phyloP scores from a whole-genome alignment of 345 rosid genomes.

The Microthlaspi erraticum region DNA sequence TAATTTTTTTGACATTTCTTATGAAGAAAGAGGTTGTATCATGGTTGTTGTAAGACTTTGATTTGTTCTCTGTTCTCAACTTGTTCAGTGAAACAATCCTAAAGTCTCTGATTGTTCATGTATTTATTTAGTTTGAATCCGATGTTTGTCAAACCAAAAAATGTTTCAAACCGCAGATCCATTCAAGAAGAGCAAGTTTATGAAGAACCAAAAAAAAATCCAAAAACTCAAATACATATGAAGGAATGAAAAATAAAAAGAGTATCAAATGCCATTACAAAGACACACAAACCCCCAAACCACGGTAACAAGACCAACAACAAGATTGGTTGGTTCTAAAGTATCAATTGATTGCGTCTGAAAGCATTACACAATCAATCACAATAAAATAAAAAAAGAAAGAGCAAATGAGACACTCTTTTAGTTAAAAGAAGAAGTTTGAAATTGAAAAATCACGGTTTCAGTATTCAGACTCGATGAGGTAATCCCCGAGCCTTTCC shows the following conservation, averaged over 20 bases:
- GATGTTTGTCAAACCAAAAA: not conserved
- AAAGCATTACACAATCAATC: conserved; percentile 36
- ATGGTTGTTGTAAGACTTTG: too few species aligned
- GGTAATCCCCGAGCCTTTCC: conserved; percentile 69
- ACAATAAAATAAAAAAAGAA: conserved; percentile 15
- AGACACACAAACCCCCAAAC: conserved; percentile 30
- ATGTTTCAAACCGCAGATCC: not conserved
- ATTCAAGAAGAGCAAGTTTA: not conserved
- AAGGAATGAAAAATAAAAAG: not conserved
- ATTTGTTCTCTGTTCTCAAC: too few species aligned
- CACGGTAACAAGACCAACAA: conserved; percentile 21
- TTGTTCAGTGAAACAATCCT: too few species aligned
- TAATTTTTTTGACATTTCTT: too few species aligned
- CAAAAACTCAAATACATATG: conserved; percentile 32
- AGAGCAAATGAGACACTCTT: conserved; percentile 1
- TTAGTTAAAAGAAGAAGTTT: not conserved
- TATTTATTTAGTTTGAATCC: too few species aligned
- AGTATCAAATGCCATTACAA: conserved; percentile 36
- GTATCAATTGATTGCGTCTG: conserved; percentile 34
- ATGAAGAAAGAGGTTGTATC: too few species aligned
- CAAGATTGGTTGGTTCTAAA: conserved; percentile 20
- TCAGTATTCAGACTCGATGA: conserved; percentile 70
- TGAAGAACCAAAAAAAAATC: conserved; percentile 18
- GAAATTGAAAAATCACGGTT: not conserved
- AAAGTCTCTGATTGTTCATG: too few species aligned